phyloP scores from a whole-genome alignment of 805 yeast species.

The Torulaspora quercuum region DNA sequence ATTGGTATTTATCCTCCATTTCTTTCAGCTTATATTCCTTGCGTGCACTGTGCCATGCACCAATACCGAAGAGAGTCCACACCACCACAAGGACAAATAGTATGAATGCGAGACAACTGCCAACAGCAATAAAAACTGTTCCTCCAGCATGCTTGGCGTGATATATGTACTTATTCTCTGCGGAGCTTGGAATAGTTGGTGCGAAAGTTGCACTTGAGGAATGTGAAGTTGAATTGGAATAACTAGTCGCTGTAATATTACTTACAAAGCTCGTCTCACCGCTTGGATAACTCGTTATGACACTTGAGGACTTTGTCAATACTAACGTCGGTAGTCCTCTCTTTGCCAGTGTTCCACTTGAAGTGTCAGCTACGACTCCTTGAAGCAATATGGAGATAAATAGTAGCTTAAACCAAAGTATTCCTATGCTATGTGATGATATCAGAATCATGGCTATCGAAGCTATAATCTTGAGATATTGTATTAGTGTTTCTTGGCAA shows the following conservation, averaged over 20 bases:
- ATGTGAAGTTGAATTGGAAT: conserved; percentile 10
- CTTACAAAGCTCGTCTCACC: no score
- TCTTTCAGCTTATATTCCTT: conserved; percentile 27
- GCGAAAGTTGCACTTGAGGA: conserved; percentile 20
- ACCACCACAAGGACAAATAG: conserved; percentile 30
- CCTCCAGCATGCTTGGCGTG: conserved; percentile 54
- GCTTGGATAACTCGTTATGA: no score
- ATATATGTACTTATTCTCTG: conserved; percentile 54
- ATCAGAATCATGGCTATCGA: no score
- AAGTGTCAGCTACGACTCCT: conserved; percentile 3
- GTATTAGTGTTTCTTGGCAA: no score
- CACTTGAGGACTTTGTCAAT: no score
- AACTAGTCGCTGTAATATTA: conserved; percentile 1
- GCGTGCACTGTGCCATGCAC: conserved; percentile 30
- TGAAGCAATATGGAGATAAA: not conserved
- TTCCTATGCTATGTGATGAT: no score
- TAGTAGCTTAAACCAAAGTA: not conserved
- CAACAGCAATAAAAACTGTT: conserved; percentile 75
- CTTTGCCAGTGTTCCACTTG: not conserved
- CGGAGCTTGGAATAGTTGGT: conserved; percentile 25
- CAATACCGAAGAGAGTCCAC: conserved; percentile 26
- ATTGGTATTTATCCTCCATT: conserved; percentile 19
- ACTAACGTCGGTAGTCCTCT: conserved; percentile 7
- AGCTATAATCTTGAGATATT: no score
- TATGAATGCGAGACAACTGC: conserved; percentile 59